These are phyloP conservation scores for Tetracentron sinense DNA, from an alignment of 164 flowering plant genomes.

Conservation along the genomic window DNA sequence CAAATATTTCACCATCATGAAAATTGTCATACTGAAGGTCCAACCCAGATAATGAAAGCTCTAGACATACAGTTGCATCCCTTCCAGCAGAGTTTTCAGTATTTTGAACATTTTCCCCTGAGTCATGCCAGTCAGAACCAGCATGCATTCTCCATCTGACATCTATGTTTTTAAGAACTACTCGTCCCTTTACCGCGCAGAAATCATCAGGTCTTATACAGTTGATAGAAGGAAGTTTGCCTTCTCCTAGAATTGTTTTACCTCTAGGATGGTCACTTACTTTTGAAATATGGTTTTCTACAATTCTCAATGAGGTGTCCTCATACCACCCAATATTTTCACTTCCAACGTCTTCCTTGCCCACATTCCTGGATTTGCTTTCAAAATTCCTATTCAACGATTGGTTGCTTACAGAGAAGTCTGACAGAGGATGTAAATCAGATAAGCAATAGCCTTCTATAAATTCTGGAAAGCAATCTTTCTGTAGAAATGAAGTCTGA, in stretches of 20 bases:
- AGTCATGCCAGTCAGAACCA: conserved; percentile 74
- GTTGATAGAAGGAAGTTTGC: conserved; percentile 20
- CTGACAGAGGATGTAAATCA: conserved; percentile 46
- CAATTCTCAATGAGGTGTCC: conserved; percentile 45
- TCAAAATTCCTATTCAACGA: conserved; percentile 18
- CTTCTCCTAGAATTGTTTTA: conserved; percentile 18
- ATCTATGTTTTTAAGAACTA: conserved; percentile 57
- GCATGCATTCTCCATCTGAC: conserved; percentile 76
- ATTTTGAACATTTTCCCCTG: conserved; percentile 17
- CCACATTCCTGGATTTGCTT: conserved; percentile 21
- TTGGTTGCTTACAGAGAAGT: conserved; percentile 27
- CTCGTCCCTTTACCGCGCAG: conserved; percentile 42
- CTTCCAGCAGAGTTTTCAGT: conserved; percentile 33
- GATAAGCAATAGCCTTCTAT: conserved; percentile 78
- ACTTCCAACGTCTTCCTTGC: conserved; percentile 21
- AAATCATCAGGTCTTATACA: conserved; percentile 22
- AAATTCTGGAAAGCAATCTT: conserved; percentile 43
- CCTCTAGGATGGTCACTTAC: conserved; percentile 14
- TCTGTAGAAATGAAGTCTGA: conserved; percentile 30
- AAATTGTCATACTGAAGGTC: conserved; percentile 55
- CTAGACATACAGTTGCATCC: conserved; percentile 59
- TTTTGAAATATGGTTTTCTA: conserved; percentile 70
- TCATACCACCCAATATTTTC: conserved; percentile 73
- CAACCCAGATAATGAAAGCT: conserved; percentile 59
- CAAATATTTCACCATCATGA: conserved; percentile 58